Base-by-base conservation (phyloP, 805 yeast genomes). In the Kuraishia capsulata region DNA sequence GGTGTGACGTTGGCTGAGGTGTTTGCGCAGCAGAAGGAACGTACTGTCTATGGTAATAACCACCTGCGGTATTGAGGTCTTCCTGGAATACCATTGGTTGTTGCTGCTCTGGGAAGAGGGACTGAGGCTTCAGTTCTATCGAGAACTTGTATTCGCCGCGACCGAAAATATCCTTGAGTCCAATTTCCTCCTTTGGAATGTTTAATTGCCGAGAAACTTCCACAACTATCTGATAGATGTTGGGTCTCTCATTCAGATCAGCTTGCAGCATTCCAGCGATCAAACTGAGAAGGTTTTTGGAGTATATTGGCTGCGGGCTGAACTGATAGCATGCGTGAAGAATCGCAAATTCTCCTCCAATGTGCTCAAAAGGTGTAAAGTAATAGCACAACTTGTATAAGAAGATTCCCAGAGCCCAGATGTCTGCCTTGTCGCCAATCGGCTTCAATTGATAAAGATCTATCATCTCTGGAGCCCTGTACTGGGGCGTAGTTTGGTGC, bases 371-470 rank as follows among this genome's bases (percentile, higher is more conserved):
- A 2, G 98, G 98, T 1, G 98, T 90, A 1, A 83, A 89, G 59
- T 86, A 90, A 61, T 83, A 90, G 60, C 96, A 81, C 44, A 90
- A 65, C 55, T 90, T 90, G 66, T 85, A 90, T 37, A 92, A 66
- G 44, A 92, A 85, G 24, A 92, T 81, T 9, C 98, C 98, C 35
- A 90, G 63, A 0, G 98, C 98, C 98, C 98, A 90, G 35, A 90
- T 84, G 61, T 90, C 98, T 5, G 90, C 71, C 58, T 87, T 87
- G 51, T 89, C 94, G 58, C 90, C 92, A 30, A 90, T 83, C 2
- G 96, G 92, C 35, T 78, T 63, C 5, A 88, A 84, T 35, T 87
- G 67, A 54, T 81, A 81, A 20, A 89, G 68, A 59, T 90, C 97
- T 40, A 90, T 75, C 97, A 90, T 92, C 55, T 90, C 98, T 0